Evolutionary conservation across 129 eudicot species (phyloP), one percentile per base, ranked within the genome.

Genomic region (Solidago caesia): DNA sequence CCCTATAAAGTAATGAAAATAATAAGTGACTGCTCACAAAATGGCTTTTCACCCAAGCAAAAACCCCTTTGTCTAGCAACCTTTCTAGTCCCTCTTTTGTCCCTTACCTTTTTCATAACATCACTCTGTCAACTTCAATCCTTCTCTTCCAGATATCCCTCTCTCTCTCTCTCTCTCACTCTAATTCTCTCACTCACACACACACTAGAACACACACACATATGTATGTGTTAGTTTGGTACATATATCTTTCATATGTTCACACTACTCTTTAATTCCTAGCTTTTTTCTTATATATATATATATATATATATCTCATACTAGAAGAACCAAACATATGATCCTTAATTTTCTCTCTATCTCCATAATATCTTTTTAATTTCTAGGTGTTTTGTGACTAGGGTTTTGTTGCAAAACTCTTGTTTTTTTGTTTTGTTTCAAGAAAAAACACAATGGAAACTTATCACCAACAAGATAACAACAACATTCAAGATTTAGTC

Each of bases 91-190:
- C 89, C 96, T 85, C 82, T 86, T 90, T 90, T 88, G 98, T 93
- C 98, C 96, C 96, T 88, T 79, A 45, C 76, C 88, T 79, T 93
- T 84, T 88, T 85, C 84, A 84, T 79, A 79, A 66, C 88, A 82
- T 73, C 83, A 79, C 85, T 86, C 89, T 93, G 96, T 93, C 98
- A 86, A 82, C 86, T 88, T 90, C 98, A 88, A 88, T 93, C 98
- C 92, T 85, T 90, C 98, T 93, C 98, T 86, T 79, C 81, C 96
- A 93, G 97, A 93, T 93, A 77, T 90, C 44, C 48, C 58, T 85
- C 71, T 85, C 85, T 83, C 88, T 66, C 80, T 71, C 86, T 73
- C 88, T 62, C 75, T 47, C 63, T 29, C 70, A 1, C 82, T 7
- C 81, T 8, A 73, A 49, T 71, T 64, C 77, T 44, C 81, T 11